Conservation (phyloP, 495 filamentous ascomycete species). For the Copromyces sp. region DNA sequence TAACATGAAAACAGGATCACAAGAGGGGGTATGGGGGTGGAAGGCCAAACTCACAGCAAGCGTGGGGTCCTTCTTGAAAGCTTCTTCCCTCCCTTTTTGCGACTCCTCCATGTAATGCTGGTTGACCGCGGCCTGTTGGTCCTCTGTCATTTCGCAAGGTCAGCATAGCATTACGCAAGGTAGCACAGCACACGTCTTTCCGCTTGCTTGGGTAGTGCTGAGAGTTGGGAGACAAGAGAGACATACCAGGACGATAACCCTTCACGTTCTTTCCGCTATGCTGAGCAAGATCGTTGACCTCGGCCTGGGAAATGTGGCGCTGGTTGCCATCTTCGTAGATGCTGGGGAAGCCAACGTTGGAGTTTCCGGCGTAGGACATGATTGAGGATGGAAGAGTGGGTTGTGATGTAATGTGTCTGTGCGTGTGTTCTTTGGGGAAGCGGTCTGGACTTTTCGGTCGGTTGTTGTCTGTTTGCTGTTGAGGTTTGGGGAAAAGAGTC, state of each 20-base stretch:
- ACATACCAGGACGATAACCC: slow-evolving; percentile 15
- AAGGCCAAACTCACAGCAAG: slow-evolving; percentile 8
- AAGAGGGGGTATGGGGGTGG: background rate
- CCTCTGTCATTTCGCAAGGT: slow-evolving; percentile 4
- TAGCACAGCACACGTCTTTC: background rate
- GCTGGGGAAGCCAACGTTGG: slow-evolving; percentile 12
- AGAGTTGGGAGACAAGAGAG: background rate
- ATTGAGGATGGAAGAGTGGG: background rate
- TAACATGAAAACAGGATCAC: background rate
- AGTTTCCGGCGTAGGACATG: slow-evolving; percentile 10
- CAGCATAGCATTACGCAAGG: background rate
- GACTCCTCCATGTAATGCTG: slow-evolving; percentile 4
- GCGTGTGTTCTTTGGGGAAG: background rate
- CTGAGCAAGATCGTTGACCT: slow-evolving; percentile 10
- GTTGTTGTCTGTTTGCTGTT: background rate
- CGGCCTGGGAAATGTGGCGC: slow-evolving; percentile 6
- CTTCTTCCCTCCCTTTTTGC: slow-evolving; percentile 3
- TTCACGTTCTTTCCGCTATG: slow-evolving; percentile 15
- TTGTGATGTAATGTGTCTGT: background rate
- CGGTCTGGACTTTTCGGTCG: background rate
- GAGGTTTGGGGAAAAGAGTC: background rate
- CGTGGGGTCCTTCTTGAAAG: slow-evolving; percentile 16
- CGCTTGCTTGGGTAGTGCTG: background rate
- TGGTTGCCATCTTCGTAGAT: slow-evolving; percentile 16
- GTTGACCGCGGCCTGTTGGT: slow-evolving; percentile 10